Base-by-base conservation (phyloP, 2,329 filamentous ascomycete species). In the Corinectria fuckeliana region DNA sequence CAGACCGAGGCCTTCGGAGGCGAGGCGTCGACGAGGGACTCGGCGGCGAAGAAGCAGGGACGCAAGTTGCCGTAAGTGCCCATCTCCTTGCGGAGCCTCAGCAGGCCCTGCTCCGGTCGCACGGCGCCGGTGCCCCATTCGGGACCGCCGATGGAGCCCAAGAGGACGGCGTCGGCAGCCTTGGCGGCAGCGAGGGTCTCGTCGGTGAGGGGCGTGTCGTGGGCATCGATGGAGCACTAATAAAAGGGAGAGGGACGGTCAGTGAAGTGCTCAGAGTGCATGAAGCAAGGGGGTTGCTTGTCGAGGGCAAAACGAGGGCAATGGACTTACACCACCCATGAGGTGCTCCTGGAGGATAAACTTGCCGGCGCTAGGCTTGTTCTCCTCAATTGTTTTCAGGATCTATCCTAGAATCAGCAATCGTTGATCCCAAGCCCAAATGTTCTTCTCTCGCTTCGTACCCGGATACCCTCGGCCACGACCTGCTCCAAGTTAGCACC, bases 61-160 rank as follows among this genome's bases (percentile, higher is more conserved):
- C 94, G 90, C 58, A 98, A 88, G 85, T 98, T 98, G 69, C 93
- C 94, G 79, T 96, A 98, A 56, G 94, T 92, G 73, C 86, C 85
- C 84, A 98, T 91, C 79, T 97, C 91, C 80, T 96, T 97, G 80
- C 94, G 92, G 53, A 98, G 91, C 68, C 83, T 86, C 62, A 98
- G 89, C 71, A 98, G 88, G 62, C 94, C 94, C 80, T 97, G 92
- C 77, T 98, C 94, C 1, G 94, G 94, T 42, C 93, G 91, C 64
- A 97, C 90, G 58, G 88, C 80, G 67, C 91, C 92, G 28, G 92
- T 95, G 62, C 93, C 93, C 92, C 93, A 98, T 92, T 97, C 78
- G 13, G 95, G 94, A n/a, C 94, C 94, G 69, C 94, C 94, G 72
- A 98, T 96, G 69, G 94, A 92, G 68, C 93, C 94, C 54, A 98